A percentile compares a stretch with the other conserved stretches of the same genome.
These are phyloP conservation scores for Excoecaria agallocha DNA, from an alignment of 345 rosid species.

Conservation along the genomic window DNA sequence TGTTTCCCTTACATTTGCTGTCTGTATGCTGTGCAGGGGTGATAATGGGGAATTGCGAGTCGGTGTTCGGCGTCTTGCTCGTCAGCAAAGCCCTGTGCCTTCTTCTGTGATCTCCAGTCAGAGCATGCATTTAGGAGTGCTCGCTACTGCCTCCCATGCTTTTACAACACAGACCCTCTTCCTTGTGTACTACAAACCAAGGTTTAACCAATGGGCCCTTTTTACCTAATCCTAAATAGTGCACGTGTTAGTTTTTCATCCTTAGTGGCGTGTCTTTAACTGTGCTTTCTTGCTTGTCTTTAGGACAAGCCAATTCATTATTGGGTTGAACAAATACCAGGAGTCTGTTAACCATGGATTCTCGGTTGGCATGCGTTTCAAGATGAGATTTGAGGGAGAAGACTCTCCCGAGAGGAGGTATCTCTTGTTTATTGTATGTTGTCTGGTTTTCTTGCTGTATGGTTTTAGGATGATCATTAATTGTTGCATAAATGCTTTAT, in stretches of 20 bases:
- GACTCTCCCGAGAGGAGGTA: constrained; percentile 94
- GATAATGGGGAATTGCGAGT: constrained; percentile 71
- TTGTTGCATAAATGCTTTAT: constrained; percentile 12
- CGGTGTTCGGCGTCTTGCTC: constrained; percentile 71
- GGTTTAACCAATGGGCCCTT: constrained; percentile 40
- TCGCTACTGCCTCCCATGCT: constrained; percentile 92
- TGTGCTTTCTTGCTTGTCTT: constrained; percentile 18
- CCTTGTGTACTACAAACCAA: constrained; percentile 85
- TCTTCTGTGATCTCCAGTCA: constrained; percentile 89
- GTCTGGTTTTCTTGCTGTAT: background rate
- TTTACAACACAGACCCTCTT: constrained; percentile 61
- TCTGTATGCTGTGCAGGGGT: constrained; percentile 41
- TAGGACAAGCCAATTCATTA: constrained; percentile 92
- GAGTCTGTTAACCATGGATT: constrained; percentile 60
- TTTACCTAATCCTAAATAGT: background rate
- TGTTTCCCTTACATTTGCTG: background rate
- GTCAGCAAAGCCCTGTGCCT: constrained; percentile 72
- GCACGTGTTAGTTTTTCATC: constrained; percentile 3
- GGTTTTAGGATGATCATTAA: background rate
- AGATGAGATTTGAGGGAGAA: constrained; percentile 91
- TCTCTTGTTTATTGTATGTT: background rate
- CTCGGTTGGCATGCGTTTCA: constrained; percentile 77
- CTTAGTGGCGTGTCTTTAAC: background rate
- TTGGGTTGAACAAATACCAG: constrained; percentile 70
- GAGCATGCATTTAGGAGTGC: constrained; percentile 95